phyloP scores from a whole-genome alignment of 148 eudicot species.

The Polygonum maritimum region DNA sequence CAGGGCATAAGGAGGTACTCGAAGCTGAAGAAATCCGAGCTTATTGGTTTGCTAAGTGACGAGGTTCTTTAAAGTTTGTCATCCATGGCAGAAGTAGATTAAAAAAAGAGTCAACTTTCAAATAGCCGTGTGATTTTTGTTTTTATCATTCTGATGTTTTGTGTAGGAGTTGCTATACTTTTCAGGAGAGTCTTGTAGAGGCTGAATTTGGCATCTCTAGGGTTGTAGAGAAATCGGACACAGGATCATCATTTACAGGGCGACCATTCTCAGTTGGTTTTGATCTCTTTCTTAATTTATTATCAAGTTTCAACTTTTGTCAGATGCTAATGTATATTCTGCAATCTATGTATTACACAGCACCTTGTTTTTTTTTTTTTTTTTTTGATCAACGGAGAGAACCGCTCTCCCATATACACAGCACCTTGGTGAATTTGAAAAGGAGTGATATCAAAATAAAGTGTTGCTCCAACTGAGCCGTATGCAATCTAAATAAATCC shows the following conservation, averaged over 20 bases:
- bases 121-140: neutral
- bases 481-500: too few relatives aligned
- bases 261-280: neutral
- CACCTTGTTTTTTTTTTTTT: neutral
- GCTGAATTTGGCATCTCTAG: constrained; percentile 5
- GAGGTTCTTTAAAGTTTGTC: constrained; percentile 12
- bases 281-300: neutral
- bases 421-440: neutral
- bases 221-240: constrained; percentile 4
- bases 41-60: constrained; percentile 59
- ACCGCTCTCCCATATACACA: too few relatives aligned
- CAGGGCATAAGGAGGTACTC: constrained; percentile 78
- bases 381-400: too few relatives aligned
- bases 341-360: neutral
- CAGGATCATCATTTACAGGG: neutral
- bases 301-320: neutral
- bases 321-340: neutral
- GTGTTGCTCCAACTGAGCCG: too few relatives aligned
- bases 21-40: constrained; percentile 74
- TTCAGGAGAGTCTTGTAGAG: constrained; percentile 7
- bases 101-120: neutral
- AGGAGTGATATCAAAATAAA: neutral
- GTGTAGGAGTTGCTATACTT: constrained; percentile 6
- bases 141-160: constrained; percentile 2
- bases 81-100: constrained; percentile 1